Base-by-base conservation (phyloP, 352 stramenopile species). In the Blastocystis sp. region DNA sequence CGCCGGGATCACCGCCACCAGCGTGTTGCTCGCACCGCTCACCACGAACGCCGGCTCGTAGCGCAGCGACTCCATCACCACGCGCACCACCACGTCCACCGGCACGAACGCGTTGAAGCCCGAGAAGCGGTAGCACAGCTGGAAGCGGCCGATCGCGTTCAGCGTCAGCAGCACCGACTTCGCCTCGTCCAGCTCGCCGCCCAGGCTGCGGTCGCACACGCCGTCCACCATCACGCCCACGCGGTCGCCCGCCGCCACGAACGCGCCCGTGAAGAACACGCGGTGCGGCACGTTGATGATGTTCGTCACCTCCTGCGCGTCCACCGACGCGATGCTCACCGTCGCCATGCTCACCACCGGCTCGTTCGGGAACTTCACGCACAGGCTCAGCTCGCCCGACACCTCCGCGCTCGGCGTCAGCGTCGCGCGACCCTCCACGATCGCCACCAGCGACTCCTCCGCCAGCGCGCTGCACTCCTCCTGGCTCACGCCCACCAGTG, bases 281-380 rank as follows among this genome's bases (percentile, higher is more conserved):
- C 28, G 48, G 38, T 59, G 74, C 65, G 74, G 74, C 28, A 69
- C 56, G 23, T 84, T 69, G n/a, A 84, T 45, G 34, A 84, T 84
- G 56, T 56, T 67, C 28, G 74, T 69, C 3, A 84, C 14, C 21
- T 17, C 43, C 74, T 69, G 48, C 7, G 74, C n/a, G 23, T 69
- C 3, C 53, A 84, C 74, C 2, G 53, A 84, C 4, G 74, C 74
- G 0, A 84, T 84, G 4, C 28, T 59, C 19, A 84, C 60, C 34
- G 74, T 84, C 74, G 53, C 41, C 74, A 56, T n/a, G 1, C 19
- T 53, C 11, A 52, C 11, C 38, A 28, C 17, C 21, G 23, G 9
- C 40, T 84, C 74, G 74, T 84, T 84, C 38, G 74, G 74, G 74
- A 84, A 84, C 53, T 70, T 23, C 74, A 84, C 66, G 61, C 74